Conservation (phyloP, 2,329 filamentous ascomycete species). For the Volutella citrinella region DNA sequence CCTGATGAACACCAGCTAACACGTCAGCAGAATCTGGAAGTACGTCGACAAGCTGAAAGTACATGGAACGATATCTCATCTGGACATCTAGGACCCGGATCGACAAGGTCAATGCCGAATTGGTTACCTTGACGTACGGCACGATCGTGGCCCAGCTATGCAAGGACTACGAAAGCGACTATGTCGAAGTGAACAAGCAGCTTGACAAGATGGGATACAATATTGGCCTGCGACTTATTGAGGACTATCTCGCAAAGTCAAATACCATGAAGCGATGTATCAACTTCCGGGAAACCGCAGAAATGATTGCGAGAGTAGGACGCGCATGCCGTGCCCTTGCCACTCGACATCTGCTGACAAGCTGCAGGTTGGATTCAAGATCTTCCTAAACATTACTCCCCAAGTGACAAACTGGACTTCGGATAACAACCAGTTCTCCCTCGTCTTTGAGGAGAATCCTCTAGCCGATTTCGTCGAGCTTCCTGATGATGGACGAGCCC, state of each 20-base stretch:
- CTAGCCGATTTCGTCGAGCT: constrained; percentile 96
- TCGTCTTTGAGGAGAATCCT: constrained; percentile 96
- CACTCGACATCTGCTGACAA: too few species aligned
- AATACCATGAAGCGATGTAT: constrained; percentile 83
- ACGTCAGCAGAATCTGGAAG: constrained; percentile 81
- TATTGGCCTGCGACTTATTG: constrained; percentile 91
- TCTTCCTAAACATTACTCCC: constrained; percentile 95
- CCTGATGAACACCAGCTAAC: too few species aligned
- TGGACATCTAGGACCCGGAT: constrained; percentile 69
- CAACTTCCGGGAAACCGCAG: constrained; percentile 93
- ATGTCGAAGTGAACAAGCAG: constrained; percentile 94
- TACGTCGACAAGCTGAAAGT: constrained; percentile 46
- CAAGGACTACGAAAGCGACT: constrained; percentile 93
- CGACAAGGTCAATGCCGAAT: constrained; percentile 96
- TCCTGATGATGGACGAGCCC: constrained; percentile 89
- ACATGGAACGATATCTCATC: constrained; percentile 7
- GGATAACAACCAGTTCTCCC: constrained; percentile 93
- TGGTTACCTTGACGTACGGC: constrained; percentile 95
- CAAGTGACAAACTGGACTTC: constrained; percentile 92
- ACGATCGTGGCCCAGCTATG: constrained; percentile 96
- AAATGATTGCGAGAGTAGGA: constrained; percentile 86
- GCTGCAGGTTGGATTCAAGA: constrained; percentile 97
- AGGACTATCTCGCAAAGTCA: constrained; percentile 96
- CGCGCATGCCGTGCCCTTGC: too few species aligned
- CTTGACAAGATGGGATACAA: constrained; percentile 99